A percentile compares a stretch with the other conserved stretches of the same genome.
Conservation (phyloP, 1,139 yeast species). For the Magnusiomyces suaveolens region DNA sequence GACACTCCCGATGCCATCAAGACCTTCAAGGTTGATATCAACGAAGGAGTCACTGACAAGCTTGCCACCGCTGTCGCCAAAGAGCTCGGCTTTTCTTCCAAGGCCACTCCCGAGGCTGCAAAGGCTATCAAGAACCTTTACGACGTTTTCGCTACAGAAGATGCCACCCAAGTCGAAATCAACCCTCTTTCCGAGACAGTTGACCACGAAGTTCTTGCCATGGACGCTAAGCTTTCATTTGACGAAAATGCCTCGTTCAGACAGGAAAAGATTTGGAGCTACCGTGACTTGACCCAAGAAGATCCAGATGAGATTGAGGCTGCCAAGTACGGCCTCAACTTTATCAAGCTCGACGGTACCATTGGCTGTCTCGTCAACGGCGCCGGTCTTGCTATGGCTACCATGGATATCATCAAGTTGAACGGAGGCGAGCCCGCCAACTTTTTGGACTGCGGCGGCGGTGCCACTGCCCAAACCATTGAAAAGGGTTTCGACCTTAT, state of each 20-base stretch:
- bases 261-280: constrained; percentile 85
- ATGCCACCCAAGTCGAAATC: constrained; percentile 97
- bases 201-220: constrained; percentile 84
- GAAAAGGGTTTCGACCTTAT: constrained; percentile 94
- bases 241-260: constrained; percentile 95
- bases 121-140: constrained; percentile 77
- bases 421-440: constrained; percentile 99
- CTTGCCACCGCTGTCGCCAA: constrained; percentile 71
- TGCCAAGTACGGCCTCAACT: constrained; percentile 79
- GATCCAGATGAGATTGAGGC: constrained; percentile 97
- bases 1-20: constrained; percentile 87
- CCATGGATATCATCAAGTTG: constrained; percentile 97
- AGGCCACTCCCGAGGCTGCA: constrained; percentile 80
- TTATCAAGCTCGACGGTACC: constrained; percentile 95
- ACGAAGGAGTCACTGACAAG: constrained; percentile 69
- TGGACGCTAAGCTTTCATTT: constrained; percentile 98
- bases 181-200: constrained; percentile 94
- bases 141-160: constrained; percentile 79
- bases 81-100: constrained; percentile 69
- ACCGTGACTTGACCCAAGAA: constrained; percentile 98
- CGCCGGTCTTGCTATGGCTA: constrained; percentile 99
- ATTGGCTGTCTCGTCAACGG: constrained; percentile 98
- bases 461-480: constrained; percentile 97
- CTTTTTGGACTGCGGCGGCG: constrained; percentile 99
- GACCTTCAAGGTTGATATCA: constrained; percentile 71